Evolutionary conservation across 176 grass and related monocot genomes (phyloP).

Genomic region (Carex kokanica): DNA sequence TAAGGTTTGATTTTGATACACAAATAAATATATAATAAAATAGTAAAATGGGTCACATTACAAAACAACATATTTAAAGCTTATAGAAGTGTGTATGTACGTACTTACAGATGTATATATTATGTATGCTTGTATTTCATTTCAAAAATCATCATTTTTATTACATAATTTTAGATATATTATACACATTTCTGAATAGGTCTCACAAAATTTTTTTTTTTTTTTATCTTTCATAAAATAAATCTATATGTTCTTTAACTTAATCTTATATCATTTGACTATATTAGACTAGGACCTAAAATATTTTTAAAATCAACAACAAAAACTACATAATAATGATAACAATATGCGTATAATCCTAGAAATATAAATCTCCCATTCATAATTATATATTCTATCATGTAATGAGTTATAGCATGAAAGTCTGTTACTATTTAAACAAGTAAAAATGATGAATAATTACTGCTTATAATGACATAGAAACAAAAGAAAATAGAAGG

Average conservation of each 20-base stretch:
- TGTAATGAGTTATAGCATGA: neutral
- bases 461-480: neutral
- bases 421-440: neutral
- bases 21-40: neutral
- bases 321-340: neutral
- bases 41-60: neutral
- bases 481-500: neutral
- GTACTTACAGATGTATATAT: neutral
- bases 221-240: neutral
- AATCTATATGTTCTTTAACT: neutral
- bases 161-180: neutral
- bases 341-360: neutral
- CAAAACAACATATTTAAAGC: neutral
- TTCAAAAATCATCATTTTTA: neutral
- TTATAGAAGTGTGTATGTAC: neutral
- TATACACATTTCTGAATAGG: neutral
- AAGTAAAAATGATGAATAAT: neutral
- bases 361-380: neutral
- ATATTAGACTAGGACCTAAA: neutral
- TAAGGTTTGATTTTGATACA: neutral
- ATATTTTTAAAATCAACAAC: neutral
- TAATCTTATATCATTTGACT: neutral
- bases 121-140: neutral
- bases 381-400: neutral
- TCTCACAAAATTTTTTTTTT: neutral